Percentiles rank a stretch among this genome's conserved stretches.
phyloP scores from a whole-genome alignment of 202 grass and related monocot genomes.

The Zoysia matrella region DNA sequence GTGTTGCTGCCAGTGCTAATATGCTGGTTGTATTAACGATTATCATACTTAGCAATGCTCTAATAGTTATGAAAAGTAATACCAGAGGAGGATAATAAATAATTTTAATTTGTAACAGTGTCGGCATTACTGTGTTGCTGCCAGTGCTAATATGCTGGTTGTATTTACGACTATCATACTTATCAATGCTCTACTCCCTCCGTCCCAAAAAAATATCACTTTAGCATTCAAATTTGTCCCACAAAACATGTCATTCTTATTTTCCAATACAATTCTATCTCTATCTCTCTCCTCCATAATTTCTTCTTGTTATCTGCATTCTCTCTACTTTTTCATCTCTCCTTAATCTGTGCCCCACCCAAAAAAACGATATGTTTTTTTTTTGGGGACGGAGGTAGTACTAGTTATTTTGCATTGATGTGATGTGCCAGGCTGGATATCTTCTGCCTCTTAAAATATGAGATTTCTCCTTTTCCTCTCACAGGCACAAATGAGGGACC shows the following conservation, averaged over 20 bases:
- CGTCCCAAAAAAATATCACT: too few relatives aligned
- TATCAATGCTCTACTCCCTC: too few relatives aligned
- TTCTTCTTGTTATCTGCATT: too few relatives aligned
- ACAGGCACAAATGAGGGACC: conserved; percentile 98
- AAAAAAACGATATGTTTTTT: too few relatives aligned
- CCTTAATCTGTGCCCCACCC: too few relatives aligned
- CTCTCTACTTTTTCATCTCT: too few relatives aligned
- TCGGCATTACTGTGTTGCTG: conserved; percentile 14
- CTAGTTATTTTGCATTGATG: not conserved
- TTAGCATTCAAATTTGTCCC: too few relatives aligned
- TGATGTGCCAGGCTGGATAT: not conserved
- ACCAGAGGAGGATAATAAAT: not conserved
- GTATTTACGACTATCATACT: not conserved
- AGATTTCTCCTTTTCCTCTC: conserved; percentile 27
- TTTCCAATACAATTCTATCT: too few relatives aligned
- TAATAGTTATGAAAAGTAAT: not conserved
- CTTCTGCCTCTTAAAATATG: conserved; percentile 40
- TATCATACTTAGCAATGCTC: too few relatives aligned
- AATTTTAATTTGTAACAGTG: conserved; percentile 6
- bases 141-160: conserved; percentile 13
- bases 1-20: not conserved
- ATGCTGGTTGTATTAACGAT: conserved; percentile 4
- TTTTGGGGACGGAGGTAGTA: too few relatives aligned
- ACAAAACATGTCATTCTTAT: too few relatives aligned
- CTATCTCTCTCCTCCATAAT: too few relatives aligned